A percentile compares a stretch with the other conserved stretches of the same genome.
Conservation (phyloP, 2,329 filamentous ascomycete genomes). For the Byssochlamys sp. region DNA sequence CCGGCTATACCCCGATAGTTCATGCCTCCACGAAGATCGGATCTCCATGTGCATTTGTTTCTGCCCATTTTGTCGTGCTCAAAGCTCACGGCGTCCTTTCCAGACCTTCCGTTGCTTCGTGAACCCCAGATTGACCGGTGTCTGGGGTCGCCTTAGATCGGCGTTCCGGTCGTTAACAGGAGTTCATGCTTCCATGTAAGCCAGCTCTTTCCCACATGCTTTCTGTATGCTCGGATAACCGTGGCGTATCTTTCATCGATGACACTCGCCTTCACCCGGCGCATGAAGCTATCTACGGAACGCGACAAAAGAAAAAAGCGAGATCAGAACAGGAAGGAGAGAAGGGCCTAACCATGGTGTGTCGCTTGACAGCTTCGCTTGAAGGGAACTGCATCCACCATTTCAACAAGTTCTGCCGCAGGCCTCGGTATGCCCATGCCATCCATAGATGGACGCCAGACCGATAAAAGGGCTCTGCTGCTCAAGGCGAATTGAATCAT, state of each 20-base stretch:
- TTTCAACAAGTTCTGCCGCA: neutral
- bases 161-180: neutral
- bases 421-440: neutral
- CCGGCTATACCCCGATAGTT: neutral
- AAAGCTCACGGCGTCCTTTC: neutral
- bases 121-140: neutral
- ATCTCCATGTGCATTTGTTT: neutral
- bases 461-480: neutral
- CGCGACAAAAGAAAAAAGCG: conserved; percentile 16
- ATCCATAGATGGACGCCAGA: neutral
- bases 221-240: neutral
- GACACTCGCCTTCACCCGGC: conserved; percentile 4
- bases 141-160: neutral
- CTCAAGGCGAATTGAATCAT: neutral
- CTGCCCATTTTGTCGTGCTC: neutral
- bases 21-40: neutral
- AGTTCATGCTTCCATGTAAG: neutral
- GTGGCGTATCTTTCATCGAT: neutral
- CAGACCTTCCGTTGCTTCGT: neutral
- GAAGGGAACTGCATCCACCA: neutral
- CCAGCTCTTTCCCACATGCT: neutral
- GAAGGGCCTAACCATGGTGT: neutral
- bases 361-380: neutral
- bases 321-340: neutral
- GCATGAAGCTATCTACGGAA: conserved; percentile 29